Evolutionary conservation across 2,329 filamentous ascomycete genomes (phyloP), one percentile per base, ranked within the genome.

Genomic region (Sporothrix schenckii): DNA sequence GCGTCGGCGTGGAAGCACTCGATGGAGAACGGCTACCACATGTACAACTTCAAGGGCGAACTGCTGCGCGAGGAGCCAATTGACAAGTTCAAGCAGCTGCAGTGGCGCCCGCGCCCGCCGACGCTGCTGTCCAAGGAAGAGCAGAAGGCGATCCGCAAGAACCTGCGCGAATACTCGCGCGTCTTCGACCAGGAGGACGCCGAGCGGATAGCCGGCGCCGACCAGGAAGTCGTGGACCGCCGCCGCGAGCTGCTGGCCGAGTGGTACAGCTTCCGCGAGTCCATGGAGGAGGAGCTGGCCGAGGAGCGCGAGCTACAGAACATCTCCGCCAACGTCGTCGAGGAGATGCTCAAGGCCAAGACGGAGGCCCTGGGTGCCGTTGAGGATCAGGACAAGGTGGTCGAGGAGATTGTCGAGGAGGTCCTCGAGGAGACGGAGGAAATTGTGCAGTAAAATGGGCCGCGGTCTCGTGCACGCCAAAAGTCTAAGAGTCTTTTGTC

Each of bases 21-120:
- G 92, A 97, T 98, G 93, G 95, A 99, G 85, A 99, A 98, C 80
- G 95, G 95, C 74, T 99, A 97, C 85, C 94, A 98, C 81, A 84
- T 99, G 73, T 98, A 97, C 87, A 94, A 97, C 80, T 99, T 99
- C 88, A 92, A 90, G 80, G 96, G 95, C 74, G 90, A 92, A 76
- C 87, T 91, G 69, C 88, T 99, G 69, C 90, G 93, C 71, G 96
- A 99, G 82, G 92, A 97, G 81, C 90, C 89, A 67, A 87, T 97
- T 71, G 95, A 99, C 75, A 96, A 96, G 82, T 98, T 99, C 88
- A 97, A 97, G 88, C 95, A 99, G 81, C 92, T 94, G 83, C 82
- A 92, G 73, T 99, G 95, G 95, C 91, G 95, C 58, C 95, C 95
- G 24, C 91, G 95, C 56, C 95, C 95, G 24, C 80, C 92, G 9